Evolutionary conservation across 2,329 filamentous ascomycete genomes (phyloP), one percentile per base, ranked within the genome.

Genomic region (Cladosporium colombiae): DNA sequence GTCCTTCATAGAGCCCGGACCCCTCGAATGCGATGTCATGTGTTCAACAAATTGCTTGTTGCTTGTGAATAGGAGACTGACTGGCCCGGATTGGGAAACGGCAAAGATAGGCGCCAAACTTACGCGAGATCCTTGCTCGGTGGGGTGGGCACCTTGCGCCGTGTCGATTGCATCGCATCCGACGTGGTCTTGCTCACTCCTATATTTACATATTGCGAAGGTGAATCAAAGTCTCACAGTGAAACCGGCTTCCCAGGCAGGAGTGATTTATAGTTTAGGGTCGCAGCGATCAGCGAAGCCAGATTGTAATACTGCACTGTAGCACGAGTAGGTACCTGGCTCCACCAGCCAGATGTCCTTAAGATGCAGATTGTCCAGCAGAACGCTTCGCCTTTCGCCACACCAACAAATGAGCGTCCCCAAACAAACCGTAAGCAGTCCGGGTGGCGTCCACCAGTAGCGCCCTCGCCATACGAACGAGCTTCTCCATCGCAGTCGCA

Each of bases 381-480:
- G 29, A 67, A 67, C 66, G 68, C 68, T 21, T 73, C 70, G 44
- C 70, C 72, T 5, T 74, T 72, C 56, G 68, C 60, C n/a, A 72
- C 68, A 37, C 70, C 72, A 23, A 58, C 65, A 35, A 64, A 71
- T 64, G 71, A 71, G 63, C 70, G 68, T 25, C 68, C 73, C 5
- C 50, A 60, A 57, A 56, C 66, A 49, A 68, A 68, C 31, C 67
- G 71, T 65, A 64, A 69, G 62, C 63, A 68, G 33, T 57, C 52
- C 33, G 50, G 62, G 65, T 78, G 76, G 66, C 76, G 78, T 14
- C 79, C 79, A 29, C 77, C 77, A 56, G 78, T 82, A 63, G 81
- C 80, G 58, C 76, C 80, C 29, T 78, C 78, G 66, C 80, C 80
- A 58, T 82, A 82, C 68, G 78, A 81, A 52, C 80, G 82, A 70